Conservation (phyloP, 2,329 filamentous ascomycete genomes). For the Neonectria punicea region DNA sequence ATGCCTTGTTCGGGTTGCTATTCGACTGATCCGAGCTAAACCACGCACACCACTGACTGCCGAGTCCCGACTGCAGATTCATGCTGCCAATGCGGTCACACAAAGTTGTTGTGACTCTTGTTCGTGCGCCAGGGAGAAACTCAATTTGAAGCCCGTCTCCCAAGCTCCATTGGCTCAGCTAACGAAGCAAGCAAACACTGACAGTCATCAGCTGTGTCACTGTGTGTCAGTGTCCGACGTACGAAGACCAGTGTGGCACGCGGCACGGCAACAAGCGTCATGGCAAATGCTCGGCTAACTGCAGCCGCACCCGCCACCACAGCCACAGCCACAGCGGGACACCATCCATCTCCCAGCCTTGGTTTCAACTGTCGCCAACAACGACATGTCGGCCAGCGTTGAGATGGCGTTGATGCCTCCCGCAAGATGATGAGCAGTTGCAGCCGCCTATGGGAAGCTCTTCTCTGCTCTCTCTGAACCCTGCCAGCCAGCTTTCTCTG, state of each 20-base stretch:
- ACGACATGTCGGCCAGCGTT: constrained; percentile 35
- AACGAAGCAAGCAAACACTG: neutral
- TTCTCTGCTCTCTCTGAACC: neutral
- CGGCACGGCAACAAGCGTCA: neutral
- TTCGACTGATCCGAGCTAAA: neutral
- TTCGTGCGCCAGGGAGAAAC: neutral
- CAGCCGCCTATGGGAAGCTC: constrained; percentile 2
- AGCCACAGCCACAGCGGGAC: constrained; percentile 47
- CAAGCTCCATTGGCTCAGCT: neutral
- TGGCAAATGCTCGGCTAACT: constrained; percentile 43
- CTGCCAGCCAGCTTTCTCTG: constrained; percentile 12
- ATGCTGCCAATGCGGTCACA: neutral
- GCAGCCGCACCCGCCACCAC: constrained; percentile 30
- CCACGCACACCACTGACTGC: neutral
- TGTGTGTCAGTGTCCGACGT: neutral
- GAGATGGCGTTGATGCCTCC: constrained; percentile 24
- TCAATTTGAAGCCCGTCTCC: neutral
- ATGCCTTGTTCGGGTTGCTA: neutral
- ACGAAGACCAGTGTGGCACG: neutral
- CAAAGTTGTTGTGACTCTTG: neutral
- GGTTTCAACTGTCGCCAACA: constrained; percentile 41
- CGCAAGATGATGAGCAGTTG: constrained; percentile 29
- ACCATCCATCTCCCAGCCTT: constrained; percentile 37
- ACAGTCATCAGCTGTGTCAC: neutral
- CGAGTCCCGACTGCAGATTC: neutral